Conservation (phyloP, 2,329 filamentous ascomycete species). For the Drechslera avenae region DNA sequence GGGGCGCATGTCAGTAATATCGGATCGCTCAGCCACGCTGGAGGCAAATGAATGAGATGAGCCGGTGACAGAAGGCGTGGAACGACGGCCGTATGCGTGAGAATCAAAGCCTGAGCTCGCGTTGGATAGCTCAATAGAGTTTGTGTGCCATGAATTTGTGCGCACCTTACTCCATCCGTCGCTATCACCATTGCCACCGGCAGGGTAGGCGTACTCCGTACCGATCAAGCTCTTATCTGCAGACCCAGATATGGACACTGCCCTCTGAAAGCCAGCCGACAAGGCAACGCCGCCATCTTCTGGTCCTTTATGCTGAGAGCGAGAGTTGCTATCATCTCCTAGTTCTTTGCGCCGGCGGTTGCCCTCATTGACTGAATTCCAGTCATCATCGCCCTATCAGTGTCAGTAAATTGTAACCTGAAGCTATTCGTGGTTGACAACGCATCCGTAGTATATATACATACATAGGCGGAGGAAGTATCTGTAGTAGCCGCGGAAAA, state of each 20-base stretch:
- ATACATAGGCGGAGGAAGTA: constrained; percentile 28
- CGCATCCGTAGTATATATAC: too few relatives aligned
- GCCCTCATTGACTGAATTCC: constrained; percentile 9
- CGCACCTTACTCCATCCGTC: constrained; percentile 21
- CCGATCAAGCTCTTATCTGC: constrained; percentile 26
- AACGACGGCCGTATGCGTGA: constrained; percentile 21
- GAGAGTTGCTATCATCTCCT: neutral
- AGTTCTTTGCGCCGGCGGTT: neutral
- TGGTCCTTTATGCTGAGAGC: constrained; percentile 1
- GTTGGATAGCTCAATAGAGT: constrained; percentile 14
- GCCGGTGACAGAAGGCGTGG: constrained; percentile 15
- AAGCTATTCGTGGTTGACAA: too few relatives aligned
- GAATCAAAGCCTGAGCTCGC: constrained; percentile 25
- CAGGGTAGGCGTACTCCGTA: constrained; percentile 19
- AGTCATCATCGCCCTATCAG: constrained; percentile 19
- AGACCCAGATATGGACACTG: constrained; percentile 18
- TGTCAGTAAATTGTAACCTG: constrained; percentile 7
- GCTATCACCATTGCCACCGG: constrained; percentile 3
- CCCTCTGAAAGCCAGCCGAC: constrained; percentile 19
- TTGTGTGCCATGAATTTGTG: constrained; percentile 34
- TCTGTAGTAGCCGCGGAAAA: constrained; percentile 17
- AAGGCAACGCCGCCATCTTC: constrained; percentile 24
- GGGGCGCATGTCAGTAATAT: constrained; percentile 12
- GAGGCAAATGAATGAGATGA: constrained; percentile 30
- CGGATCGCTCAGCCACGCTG: constrained; percentile 32